Evolutionary conservation across 2,329 filamentous ascomycete genomes (phyloP).

Genomic region (Capronia coronata): DNA sequence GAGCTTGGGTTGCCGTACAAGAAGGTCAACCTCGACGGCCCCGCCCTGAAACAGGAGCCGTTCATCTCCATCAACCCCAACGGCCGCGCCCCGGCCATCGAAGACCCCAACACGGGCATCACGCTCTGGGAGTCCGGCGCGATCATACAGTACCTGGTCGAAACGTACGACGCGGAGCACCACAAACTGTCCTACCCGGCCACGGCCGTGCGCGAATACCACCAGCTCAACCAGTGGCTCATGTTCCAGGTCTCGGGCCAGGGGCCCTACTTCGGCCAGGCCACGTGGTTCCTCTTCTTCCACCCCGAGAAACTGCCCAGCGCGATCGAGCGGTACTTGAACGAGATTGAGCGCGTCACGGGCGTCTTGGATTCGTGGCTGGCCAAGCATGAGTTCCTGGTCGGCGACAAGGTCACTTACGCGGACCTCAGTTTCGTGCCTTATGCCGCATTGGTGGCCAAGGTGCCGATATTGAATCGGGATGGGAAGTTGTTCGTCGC

Average conservation of each 20-base stretch:
- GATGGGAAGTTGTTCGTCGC: neutral
- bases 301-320: conserved; percentile 40
- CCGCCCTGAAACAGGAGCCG: conserved; percentile 29
- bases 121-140: conserved; percentile 43
- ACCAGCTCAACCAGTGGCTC: conserved; percentile 41
- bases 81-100: conserved; percentile 34
- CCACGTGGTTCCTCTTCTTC: conserved; percentile 39
- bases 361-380: conserved; percentile 41
- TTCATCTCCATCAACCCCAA: conserved; percentile 21
- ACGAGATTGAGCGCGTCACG: conserved; percentile 41
- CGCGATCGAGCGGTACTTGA: conserved; percentile 41
- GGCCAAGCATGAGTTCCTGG: conserved; percentile 34
- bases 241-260: conserved; percentile 43
- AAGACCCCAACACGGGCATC: conserved; percentile 36
- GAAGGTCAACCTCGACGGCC: conserved; percentile 19
- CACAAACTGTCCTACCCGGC: conserved; percentile 35
- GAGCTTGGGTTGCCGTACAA: conserved; percentile 34
- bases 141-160: conserved; percentile 41
- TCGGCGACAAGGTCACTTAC: conserved; percentile 41
- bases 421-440: conserved; percentile 40
- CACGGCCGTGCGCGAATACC: conserved; percentile 32
- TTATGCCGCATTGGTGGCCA: conserved; percentile 19
- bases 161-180: conserved; percentile 40
- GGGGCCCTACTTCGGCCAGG: conserved; percentile 47
- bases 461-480: neutral